A percentile compares a stretch with the other conserved stretches of the same genome.
These are phyloP conservation scores for Suhomyces ambrosiae DNA, from an alignment of 1,139 yeast genomes.

Conservation along the genomic window DNA sequence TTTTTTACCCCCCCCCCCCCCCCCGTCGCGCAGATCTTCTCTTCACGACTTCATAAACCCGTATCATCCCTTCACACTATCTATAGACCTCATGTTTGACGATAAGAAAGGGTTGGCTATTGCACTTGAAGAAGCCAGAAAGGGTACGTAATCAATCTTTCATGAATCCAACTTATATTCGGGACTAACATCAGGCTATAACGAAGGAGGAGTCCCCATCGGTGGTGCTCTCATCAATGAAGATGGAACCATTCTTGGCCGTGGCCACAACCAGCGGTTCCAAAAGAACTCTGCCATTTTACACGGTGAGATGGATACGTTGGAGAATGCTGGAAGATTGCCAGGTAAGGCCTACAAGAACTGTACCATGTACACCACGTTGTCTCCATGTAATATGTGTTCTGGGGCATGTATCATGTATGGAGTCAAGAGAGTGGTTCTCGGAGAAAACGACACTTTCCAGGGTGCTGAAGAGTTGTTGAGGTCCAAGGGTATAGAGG, in stretches of 20 bases:
- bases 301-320: constrained; percentile 88
- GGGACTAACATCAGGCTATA: constrained; percentile 47
- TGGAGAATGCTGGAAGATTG: constrained; percentile 88
- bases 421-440: constrained; percentile 80
- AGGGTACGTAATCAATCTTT: constrained; percentile 46
- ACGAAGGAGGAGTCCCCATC: constrained; percentile 92
- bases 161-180: too few species aligned
- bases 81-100: constrained; percentile 52
- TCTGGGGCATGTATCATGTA: constrained; percentile 89
- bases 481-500: constrained; percentile 67
- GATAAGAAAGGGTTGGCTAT: constrained; percentile 67
- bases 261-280: constrained; percentile 86
- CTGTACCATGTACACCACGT: constrained; percentile 84
- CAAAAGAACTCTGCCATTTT: constrained; percentile 79
- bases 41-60: too few species aligned
- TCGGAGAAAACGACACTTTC: constrained; percentile 85
- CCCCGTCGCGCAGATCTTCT: not conserved
- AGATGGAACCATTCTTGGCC: constrained; percentile 79
- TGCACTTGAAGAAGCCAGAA: constrained; percentile 72
- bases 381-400: constrained; percentile 94
- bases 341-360: constrained; percentile 66
- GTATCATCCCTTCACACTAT: too few species aligned
- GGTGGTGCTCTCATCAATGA: constrained; percentile 73
- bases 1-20: too few species aligned
- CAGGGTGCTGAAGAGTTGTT: constrained; percentile 78